A percentile compares a stretch with the other conserved stretches of the same genome.
Conservation (phyloP, 2,329 filamentous ascomycete species). For the Pestalotiopsis fici region DNA sequence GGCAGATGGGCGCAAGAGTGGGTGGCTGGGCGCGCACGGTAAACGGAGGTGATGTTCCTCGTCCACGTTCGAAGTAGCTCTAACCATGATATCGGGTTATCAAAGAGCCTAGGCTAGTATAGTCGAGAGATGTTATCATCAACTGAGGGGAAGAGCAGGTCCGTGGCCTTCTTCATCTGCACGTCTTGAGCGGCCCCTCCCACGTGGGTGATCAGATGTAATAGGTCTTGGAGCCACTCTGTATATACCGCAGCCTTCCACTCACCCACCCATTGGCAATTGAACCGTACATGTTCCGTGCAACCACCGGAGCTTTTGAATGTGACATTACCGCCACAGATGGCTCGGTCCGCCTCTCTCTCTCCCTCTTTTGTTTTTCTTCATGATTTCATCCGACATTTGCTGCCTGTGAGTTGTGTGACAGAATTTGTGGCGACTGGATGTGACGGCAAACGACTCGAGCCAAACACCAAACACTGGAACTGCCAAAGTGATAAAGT, state of each 20-base stretch:
- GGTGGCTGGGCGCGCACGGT: not conserved
- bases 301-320: too few relatives aligned
- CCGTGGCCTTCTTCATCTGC: not conserved
- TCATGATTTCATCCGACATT: not conserved
- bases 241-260: not conserved
- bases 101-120: not conserved
- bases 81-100: not conserved
- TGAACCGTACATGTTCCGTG: too few relatives aligned
- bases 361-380: not conserved
- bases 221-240: not conserved
- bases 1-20: not conserved
- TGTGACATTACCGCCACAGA: too few relatives aligned
- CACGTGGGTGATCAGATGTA: not conserved
- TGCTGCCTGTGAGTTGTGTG: not conserved
- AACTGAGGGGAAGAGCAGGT: not conserved
- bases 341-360: not conserved
- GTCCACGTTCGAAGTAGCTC: not conserved
- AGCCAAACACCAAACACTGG: too few relatives aligned
- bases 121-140: not conserved
- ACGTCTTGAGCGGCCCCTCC: not conserved
- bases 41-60: not conserved
- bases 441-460: not conserved
- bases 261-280: too few relatives aligned
- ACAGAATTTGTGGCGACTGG: not conserved
- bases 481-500: not conserved